These are phyloP conservation scores for Hypsizygus marmoreus DNA, from an alignment of 768 basidiomycete genomes.

Conservation along the genomic window DNA sequence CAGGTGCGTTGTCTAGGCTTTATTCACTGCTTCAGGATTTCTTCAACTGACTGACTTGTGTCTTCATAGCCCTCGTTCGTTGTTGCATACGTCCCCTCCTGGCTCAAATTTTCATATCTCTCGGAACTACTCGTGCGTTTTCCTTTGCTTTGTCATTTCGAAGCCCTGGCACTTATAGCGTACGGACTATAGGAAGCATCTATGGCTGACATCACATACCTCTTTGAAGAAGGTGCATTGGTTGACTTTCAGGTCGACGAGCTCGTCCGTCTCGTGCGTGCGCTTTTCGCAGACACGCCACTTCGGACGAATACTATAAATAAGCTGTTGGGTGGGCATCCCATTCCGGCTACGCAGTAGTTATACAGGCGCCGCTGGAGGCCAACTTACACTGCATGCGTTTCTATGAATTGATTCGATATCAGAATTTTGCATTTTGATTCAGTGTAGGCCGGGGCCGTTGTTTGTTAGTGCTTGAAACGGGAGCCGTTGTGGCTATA, in stretches of 20 bases:
- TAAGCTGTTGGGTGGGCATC: slow-evolving; percentile 67
- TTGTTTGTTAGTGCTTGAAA: too few relatives aligned
- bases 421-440: too few relatives aligned
- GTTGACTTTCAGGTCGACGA: slow-evolving; percentile 90
- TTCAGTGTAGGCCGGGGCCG: too few relatives aligned
- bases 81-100: slow-evolving; percentile 84
- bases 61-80: slow-evolving; percentile 68
- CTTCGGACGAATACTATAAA: slow-evolving; percentile 81
- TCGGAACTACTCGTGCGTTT: slow-evolving; percentile 82
- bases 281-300: slow-evolving; percentile 86
- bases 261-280: slow-evolving; percentile 76
- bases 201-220: slow-evolving; percentile 87
- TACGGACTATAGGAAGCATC: slow-evolving; percentile 90
- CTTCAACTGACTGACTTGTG: neutral
- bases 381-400: too few relatives aligned
- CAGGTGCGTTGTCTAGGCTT: slow-evolving; percentile 43
- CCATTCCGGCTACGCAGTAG: slow-evolving; percentile 24
- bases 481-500: too few relatives aligned
- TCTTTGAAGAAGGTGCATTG: slow-evolving; percentile 88
- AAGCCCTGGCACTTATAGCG: too few relatives aligned
- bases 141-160: slow-evolving; percentile 2
- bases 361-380: slow-evolving; percentile 5
- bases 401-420: too few relatives aligned
- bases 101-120: slow-evolving; percentile 94
- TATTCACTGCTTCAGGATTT: slow-evolving; percentile 1